A percentile compares a stretch with the other conserved stretches of the same genome.
Evolutionary conservation across 2,329 filamentous ascomycete species (phyloP).

Genomic region (Fusarium anthophilum): DNA sequence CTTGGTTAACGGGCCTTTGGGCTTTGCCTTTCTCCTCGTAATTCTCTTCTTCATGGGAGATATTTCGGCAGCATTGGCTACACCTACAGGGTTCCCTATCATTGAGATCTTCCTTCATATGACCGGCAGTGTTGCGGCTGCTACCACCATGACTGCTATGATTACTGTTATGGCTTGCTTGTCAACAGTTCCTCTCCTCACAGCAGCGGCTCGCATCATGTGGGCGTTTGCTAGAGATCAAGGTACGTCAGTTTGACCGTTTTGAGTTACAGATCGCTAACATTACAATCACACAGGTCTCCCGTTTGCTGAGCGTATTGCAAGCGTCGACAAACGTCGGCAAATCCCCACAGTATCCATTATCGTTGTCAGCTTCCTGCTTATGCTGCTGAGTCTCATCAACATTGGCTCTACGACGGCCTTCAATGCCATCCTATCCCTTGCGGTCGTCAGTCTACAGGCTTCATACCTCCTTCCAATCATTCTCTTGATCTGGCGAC

Average conservation of each 20-base stretch:
- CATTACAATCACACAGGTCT: neutral
- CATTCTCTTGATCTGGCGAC: conserved; percentile 21
- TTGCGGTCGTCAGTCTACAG: conserved; percentile 24
- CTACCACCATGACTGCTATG: neutral
- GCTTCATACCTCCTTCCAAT: conserved; percentile 28
- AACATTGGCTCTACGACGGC: conserved; percentile 37
- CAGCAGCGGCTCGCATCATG: conserved; percentile 27
- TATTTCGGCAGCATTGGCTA: conserved; percentile 1
- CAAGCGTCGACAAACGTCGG: conserved; percentile 14
- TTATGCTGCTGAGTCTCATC: conserved; percentile 33
- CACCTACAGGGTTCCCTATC: conserved; percentile 25
- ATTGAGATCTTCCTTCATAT: conserved; percentile 26
- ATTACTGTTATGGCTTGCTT: conserved; percentile 21
- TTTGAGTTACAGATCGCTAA: neutral
- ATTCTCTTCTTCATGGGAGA: conserved; percentile 31
- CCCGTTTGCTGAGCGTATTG: conserved; percentile 17
- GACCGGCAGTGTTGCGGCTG: neutral
- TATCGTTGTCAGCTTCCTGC: neutral
- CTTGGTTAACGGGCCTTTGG: conserved; percentile 18
- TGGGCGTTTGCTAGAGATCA: conserved; percentile 35
- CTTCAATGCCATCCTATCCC: conserved; percentile 31
- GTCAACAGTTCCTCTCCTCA: conserved; percentile 21
- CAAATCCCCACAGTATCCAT: conserved; percentile 21
- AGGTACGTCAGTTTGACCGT: neutral
- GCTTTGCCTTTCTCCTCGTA: conserved; percentile 19